Base-by-base conservation (phyloP, 371 early-diverging fungal species). In the Aphelidium insulamus region DNA sequence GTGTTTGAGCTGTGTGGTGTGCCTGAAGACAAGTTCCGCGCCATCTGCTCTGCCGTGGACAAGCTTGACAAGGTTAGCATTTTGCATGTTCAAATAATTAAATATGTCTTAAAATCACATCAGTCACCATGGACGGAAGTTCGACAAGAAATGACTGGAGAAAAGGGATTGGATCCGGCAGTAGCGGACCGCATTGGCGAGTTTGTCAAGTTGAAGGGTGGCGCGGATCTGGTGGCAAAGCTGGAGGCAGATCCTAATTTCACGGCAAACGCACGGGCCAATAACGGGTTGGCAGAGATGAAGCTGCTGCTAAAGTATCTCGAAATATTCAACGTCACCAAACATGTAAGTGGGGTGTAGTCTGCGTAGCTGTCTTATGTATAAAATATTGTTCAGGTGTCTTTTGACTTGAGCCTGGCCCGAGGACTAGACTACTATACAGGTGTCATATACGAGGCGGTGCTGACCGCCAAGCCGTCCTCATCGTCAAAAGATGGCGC, bases 351-450 rank as follows among this genome's bases (percentile, higher is more conserved):
- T 22, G 24, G n/a, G 32, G 11, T 12, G 19, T 21, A 8, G 21
- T 21, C 4, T 30, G 16, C 28, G 22, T 16, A 39, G 2, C 16
- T 26, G 16, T 31, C 20, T 29, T 21, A 25, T 20, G 28, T 31
- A 42, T 28, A 9, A 4, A 4, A n/a, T 24, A 7, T 26, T 26
- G 10, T 16, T 32, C 15, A 59, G 56, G 66, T 85, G 32, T 73
- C 78, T 1, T 81, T 98, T 46, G 98, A 99, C 57, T 59, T 99
- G 32, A 77, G 78, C 40, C 65, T 99, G 41, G 97, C 98, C 10
- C 67, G 99, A 39, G 99, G 99, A 12, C 55, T 97, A 30, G 97
- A 97, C 50, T 99, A 99, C 53, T 99, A 99, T 61, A 99, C 99
- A 15, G 99, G 99, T 21, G 72, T 97, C 36, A 94, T 99, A 44